Percentiles rank a stretch among this genome's conserved stretches.
Evolutionary conservation across 805 yeast species (phyloP).

Genomic region (Candida morakotiae): DNA sequence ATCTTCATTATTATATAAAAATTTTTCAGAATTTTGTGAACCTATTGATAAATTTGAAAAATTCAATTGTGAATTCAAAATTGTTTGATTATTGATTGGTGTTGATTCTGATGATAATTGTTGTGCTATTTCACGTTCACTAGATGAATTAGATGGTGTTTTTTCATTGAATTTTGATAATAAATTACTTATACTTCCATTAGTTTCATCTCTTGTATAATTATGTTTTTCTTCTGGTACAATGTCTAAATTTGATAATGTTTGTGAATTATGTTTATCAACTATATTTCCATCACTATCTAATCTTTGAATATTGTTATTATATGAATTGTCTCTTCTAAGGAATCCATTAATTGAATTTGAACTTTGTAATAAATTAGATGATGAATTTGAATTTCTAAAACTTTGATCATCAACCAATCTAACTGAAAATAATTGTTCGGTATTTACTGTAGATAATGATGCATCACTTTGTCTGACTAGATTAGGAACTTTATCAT

Average conservation of each 20-base stretch:
- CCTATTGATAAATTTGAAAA: conserved; percentile 19
- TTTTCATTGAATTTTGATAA: conserved; percentile 4
- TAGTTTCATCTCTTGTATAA: conserved; percentile 4
- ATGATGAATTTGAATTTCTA: conserved; percentile 28
- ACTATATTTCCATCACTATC: conserved; percentile 44
- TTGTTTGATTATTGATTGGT: conserved; percentile 12
- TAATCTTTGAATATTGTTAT: conserved; percentile 38
- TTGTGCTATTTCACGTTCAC: neutral
- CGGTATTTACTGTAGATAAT: conserved; percentile 80
- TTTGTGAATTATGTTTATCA: conserved; percentile 10
- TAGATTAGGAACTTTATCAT: conserved; percentile 32
- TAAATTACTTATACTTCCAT: conserved; percentile 5
- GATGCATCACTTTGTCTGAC: conserved; percentile 71
- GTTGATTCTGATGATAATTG: conserved; percentile 4
- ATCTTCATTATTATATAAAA: conserved; percentile 5
- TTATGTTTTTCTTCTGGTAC: conserved; percentile 26
- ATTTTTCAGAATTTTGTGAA: conserved; percentile 11
- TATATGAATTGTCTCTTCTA: conserved; percentile 19
- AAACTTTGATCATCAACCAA: conserved; percentile 56
- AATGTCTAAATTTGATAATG: conserved; percentile 19
- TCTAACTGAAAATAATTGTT: conserved; percentile 74
- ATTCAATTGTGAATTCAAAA: conserved; percentile 6
- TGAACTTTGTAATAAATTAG: conserved; percentile 21
- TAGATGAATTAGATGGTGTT: neutral
- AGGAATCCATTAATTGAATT: conserved; percentile 22